A percentile compares a stretch with the other conserved stretches of the same genome.
Conservation (phyloP, 2,329 filamentous ascomycete species). For the Botrytis deweyae region DNA sequence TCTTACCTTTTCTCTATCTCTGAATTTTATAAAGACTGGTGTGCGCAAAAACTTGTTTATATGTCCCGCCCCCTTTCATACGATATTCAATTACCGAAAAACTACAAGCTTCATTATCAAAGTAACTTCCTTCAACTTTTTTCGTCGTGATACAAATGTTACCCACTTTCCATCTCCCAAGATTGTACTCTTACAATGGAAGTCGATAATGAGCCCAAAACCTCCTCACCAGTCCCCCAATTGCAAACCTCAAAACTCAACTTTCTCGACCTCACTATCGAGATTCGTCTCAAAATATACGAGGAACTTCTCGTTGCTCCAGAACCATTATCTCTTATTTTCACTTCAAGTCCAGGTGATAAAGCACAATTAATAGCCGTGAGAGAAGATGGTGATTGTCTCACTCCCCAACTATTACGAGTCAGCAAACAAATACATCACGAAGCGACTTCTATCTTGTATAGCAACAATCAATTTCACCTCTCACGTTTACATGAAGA, state of each 20-base stretch:
- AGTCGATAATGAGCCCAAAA: not conserved
- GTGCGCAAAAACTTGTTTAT: not conserved
- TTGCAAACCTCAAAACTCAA: not conserved
- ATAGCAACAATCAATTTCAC: not conserved
- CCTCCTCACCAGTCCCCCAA: not conserved
- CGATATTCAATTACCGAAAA: not conserved
- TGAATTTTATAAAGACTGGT: not conserved
- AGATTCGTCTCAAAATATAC: not conserved
- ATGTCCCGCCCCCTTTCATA: not conserved
- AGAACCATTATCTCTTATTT: not conserved
- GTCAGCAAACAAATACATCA: not conserved
- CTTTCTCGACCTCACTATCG: not conserved
- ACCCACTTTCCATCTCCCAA: no score
- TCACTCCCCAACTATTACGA: not conserved
- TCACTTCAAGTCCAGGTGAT: not conserved
- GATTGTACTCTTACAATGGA: not conserved
- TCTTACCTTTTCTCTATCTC: not conserved
- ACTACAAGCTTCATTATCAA: not conserved
- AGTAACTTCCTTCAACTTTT: not conserved
- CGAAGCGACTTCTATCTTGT: not conserved
- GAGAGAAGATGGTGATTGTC: not conserved
- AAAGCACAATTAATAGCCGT: not conserved
- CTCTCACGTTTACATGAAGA: not conserved
- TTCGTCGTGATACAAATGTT: not conserved
- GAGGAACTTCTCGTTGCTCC: not conserved